Evolutionary conservation across 805 yeast species (phyloP).

Genomic region (Yamadazyma endophytica): DNA sequence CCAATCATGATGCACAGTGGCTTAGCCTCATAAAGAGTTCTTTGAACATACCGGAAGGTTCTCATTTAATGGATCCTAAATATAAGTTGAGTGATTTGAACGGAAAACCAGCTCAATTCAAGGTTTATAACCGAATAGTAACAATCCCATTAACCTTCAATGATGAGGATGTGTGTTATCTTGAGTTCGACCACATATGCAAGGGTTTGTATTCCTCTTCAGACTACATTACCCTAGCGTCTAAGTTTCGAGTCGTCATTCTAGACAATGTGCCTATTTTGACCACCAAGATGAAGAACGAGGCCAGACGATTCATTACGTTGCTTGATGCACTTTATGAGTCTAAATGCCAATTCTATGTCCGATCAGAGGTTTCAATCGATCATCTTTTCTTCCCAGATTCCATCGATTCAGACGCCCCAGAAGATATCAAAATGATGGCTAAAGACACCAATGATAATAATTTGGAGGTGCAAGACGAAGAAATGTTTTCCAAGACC

Average conservation of each 20-base stretch:
- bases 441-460: slow-evolving; percentile 20
- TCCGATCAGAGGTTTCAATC: slow-evolving; percentile 47
- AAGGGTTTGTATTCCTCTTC: slow-evolving; percentile 57
- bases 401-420: slow-evolving; percentile 12
- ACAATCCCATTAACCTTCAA: slow-evolving; percentile 39
- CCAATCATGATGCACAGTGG: slow-evolving; percentile 31
- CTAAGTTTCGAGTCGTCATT: slow-evolving; percentile 52
- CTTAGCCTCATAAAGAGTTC: slow-evolving; percentile 22
- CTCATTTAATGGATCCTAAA: slow-evolving; percentile 6
- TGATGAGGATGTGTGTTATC: slow-evolving; percentile 38
- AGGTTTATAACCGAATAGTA: slow-evolving; percentile 55
- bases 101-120: slow-evolving; percentile 26
- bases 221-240: slow-evolving; percentile 66
- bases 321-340: slow-evolving; percentile 68
- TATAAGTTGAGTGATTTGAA: slow-evolving; percentile 11
- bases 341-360: slow-evolving; percentile 54
- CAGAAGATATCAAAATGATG: slow-evolving; percentile 10
- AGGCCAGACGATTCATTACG: slow-evolving; percentile 65
- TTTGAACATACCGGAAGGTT: slow-evolving; percentile 5
- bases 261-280: slow-evolving; percentile 60
- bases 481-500: slow-evolving; percentile 67
- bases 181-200: slow-evolving; percentile 54
- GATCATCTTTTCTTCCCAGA: slow-evolving; percentile 64
- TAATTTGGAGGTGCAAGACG: slow-evolving; percentile 50
- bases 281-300: slow-evolving; percentile 54